Evolutionary conservation across 2,329 filamentous ascomycete genomes (phyloP).

Genomic region (Fusarium denticulatum): DNA sequence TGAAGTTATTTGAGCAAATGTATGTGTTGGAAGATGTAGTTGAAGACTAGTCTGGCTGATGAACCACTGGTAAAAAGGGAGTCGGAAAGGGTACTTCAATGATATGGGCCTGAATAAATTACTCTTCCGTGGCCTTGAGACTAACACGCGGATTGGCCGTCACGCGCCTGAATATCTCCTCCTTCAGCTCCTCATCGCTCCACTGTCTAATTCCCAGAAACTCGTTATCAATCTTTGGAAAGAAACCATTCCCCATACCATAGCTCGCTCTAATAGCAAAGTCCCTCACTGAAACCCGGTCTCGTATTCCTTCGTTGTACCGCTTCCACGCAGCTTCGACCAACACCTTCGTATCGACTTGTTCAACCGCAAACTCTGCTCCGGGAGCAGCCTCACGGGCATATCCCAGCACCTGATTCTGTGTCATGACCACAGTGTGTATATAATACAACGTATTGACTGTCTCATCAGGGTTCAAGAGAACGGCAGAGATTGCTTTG

Average conservation of each 20-base stretch:
- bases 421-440: constrained; percentile 1
- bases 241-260: neutral
- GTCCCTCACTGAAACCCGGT: neutral
- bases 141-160: neutral
- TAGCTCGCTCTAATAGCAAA: neutral
- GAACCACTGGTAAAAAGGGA: fast-evolving
- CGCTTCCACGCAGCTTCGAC: constrained; percentile 11
- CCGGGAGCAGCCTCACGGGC: neutral
- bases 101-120: neutral
- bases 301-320: neutral
- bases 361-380: neutral
- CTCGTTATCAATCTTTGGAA: neutral
- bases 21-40: neutral
- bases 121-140: neutral
- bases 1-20: neutral
- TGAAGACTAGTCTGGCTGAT: neutral
- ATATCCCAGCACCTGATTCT: neutral
- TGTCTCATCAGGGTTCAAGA: neutral
- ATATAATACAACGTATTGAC: neutral
- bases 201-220: neutral
- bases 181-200: neutral
- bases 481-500: neutral
- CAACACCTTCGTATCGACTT: neutral
- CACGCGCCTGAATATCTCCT: neutral
- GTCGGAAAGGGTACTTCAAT: fast-evolving